These are phyloP conservation scores for Termitomyces sp. DNA, from an alignment of 768 basidiomycete genomes.

Conservation along the genomic window DNA sequence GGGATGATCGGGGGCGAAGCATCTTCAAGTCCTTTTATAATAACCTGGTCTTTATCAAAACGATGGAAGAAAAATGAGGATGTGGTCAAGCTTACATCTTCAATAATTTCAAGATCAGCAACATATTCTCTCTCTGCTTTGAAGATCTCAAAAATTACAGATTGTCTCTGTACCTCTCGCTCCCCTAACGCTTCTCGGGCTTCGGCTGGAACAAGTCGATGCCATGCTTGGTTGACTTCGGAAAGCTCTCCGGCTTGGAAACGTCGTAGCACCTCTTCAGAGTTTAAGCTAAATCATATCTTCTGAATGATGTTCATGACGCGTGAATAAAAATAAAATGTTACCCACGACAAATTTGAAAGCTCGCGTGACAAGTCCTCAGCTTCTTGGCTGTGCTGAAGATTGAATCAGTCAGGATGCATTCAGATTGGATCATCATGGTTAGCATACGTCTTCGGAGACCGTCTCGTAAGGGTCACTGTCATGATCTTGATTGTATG, in stretches of 20 bases:
- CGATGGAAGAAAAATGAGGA: not conserved
- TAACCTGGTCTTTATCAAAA: conserved; percentile 46
- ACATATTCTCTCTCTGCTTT: conserved; percentile 90
- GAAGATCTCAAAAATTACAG: conserved; percentile 84
- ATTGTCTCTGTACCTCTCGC: conserved; percentile 81
- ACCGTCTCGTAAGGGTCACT: conserved; percentile 26
- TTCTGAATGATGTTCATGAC: conserved; percentile 12
- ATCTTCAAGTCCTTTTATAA: conserved; percentile 59
- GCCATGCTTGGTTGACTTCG: conserved; percentile 81
- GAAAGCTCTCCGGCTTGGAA: conserved; percentile 67
- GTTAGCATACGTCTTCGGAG: conserved; percentile 29
- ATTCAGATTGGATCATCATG: not conserved
- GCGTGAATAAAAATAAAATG: conserved; percentile 7
- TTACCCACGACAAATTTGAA: conserved; percentile 36
- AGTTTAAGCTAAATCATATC: conserved; percentile 44
- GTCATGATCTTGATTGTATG: conserved; percentile 35
- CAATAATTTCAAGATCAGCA: conserved; percentile 65
- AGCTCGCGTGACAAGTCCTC: conserved; percentile 23
- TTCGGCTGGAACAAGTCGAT: conserved; percentile 68
- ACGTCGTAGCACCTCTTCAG: conserved; percentile 57
- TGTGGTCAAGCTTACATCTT: conserved; percentile 45
- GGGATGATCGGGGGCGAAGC: conserved; percentile 66
- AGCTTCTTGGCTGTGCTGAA: conserved; percentile 12
- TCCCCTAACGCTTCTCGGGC: conserved; percentile 69
- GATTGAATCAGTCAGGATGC: not conserved